These are phyloP conservation scores for Zelopaecilomyces penicillatus DNA, from an alignment of 2,329 filamentous ascomycete species.

Conservation along the genomic window DNA sequence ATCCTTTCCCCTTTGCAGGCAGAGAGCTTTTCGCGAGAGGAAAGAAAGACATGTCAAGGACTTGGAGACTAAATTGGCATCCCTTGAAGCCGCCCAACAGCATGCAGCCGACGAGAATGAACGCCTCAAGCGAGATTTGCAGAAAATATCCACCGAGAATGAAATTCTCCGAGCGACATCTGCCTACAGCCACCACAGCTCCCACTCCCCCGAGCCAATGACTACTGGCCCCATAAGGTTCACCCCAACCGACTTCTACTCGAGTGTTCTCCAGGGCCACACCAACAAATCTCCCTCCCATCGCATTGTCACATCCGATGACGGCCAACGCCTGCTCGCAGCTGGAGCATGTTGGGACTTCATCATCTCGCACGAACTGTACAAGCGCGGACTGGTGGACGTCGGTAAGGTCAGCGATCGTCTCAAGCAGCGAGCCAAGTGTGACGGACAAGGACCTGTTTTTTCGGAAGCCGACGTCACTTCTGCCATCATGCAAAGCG, in stretches of 20 bases:
- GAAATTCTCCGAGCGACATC: slow-evolving; percentile 82
- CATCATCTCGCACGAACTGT: slow-evolving; percentile 73
- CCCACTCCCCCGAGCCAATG: slow-evolving; percentile 37
- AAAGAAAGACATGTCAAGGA: slow-evolving; percentile 94
- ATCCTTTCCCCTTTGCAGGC: slow-evolving; percentile 42
- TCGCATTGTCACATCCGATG: slow-evolving; percentile 57
- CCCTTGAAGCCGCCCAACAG: slow-evolving; percentile 65
- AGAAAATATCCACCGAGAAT: slow-evolving; percentile 81
- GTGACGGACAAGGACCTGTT: slow-evolving; percentile 81
- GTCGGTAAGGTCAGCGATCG: slow-evolving; percentile 72
- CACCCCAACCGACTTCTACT: slow-evolving; percentile 64
- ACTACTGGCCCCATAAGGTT: slow-evolving; percentile 63
- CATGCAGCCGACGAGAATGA: slow-evolving; percentile 76
- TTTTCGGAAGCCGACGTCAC: slow-evolving; percentile 71
- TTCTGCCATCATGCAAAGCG: slow-evolving; percentile 69
- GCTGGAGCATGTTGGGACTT: slow-evolving; percentile 82
- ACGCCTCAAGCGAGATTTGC: slow-evolving; percentile 72
- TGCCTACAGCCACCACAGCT: slow-evolving; percentile 24
- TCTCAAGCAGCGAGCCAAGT: slow-evolving; percentile 66
- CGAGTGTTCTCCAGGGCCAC: slow-evolving; percentile 53
- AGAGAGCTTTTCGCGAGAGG: slow-evolving; percentile 90
- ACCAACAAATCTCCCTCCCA: slow-evolving; percentile 57
- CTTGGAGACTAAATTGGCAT: slow-evolving; percentile 75
- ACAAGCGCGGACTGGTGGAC: slow-evolving; percentile 69
- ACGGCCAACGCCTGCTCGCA: slow-evolving; percentile 61